Evolutionary conservation across 305 asterid genomes (phyloP).

Genomic region (Andrographis paniculata): DNA sequence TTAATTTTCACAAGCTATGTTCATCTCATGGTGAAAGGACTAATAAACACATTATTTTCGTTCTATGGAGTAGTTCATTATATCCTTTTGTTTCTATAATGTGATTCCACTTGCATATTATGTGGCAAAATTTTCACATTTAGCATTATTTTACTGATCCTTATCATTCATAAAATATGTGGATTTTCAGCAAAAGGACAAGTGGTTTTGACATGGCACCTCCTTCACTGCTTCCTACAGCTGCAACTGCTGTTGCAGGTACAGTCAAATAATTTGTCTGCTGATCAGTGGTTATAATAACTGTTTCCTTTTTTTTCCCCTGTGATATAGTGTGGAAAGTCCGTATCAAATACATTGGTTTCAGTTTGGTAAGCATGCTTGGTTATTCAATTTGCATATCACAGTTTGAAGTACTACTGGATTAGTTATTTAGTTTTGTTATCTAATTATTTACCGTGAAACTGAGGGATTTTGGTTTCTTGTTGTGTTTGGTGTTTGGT

Average conservation of each 20-base stretch:
- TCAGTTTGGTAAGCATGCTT: slow-evolving; percentile 83
- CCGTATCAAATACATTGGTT: slow-evolving; percentile 69
- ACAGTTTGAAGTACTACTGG: slow-evolving; percentile 34
- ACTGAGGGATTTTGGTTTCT: slow-evolving; percentile 95
- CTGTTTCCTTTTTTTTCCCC: slow-evolving; percentile 33
- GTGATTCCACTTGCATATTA: too few species aligned
- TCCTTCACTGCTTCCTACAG: slow-evolving; percentile 67
- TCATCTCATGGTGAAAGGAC: too few species aligned
- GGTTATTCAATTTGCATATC: slow-evolving; percentile 39
- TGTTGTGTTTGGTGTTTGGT: slow-evolving; percentile 91
- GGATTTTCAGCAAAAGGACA: slow-evolving; percentile 75
- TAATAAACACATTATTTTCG: too few species aligned
- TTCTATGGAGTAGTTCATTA: too few species aligned
- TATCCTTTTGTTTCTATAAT: too few species aligned
- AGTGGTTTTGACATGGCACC: slow-evolving; percentile 99
- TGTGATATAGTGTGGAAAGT: slow-evolving; percentile 77
- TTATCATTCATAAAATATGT: slow-evolving; percentile 19
- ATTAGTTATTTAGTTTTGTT: slow-evolving; percentile 33
- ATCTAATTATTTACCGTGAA: slow-evolving; percentile 51
- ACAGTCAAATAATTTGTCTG: slow-evolving; percentile 24
- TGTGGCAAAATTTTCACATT: too few species aligned
- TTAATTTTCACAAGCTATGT: too few species aligned
- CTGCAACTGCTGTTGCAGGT: slow-evolving; percentile 59
- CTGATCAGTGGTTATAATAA: slow-evolving; percentile 29
- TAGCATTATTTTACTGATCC: slow-evolving; percentile 7